Evolutionary conservation across 495 filamentous ascomycete genomes (phyloP), one percentile per base, ranked within the genome.

Genomic region (Oidiodendron maius): DNA sequence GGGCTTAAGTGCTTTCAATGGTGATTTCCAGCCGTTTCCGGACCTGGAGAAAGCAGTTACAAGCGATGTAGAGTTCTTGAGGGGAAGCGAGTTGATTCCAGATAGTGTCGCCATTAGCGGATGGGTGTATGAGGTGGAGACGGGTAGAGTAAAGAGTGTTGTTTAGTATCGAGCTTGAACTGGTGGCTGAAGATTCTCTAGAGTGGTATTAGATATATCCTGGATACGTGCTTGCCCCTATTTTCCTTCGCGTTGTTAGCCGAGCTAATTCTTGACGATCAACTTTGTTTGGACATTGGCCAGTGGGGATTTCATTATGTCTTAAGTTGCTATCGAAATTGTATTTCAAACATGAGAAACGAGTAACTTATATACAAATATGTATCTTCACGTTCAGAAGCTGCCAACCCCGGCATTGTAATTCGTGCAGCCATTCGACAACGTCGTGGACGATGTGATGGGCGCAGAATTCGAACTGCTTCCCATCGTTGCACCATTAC

Each of bases 51-150:
- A 74, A 60, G 81, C 74, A 17, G 80, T 91, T 0, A 69, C 64
- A 54, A 72, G 83, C 34, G 87, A 95, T 65, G 73, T 93, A 1
- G 57, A 62, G 48, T 76, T 73, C 49, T 56, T 93, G 59, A 83
- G 77, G 68, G 65, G 55, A 23, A 74, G 69, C 35, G 75, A 75
- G 46, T 63, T 82, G 30, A 74, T 91, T 4, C 69, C 79, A 30
- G 75, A 74, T 1, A 59, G 69, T 44, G 69, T 84, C 6, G 67
- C 59, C 2, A 69, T 91, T 36, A 86, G 75, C 11, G 87, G 89
- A 1, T 91, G 84, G 81, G 58, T 91, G 3, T 91, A 90, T 71
- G 81, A 91, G 57, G 83, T 89, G 46, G 78, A 86, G 69, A 89
- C 77, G 3, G 87, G 88, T 1, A 84, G 76, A 67, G 80, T 83